Evolutionary conservation across 352 stramenopile species (phyloP).

Genomic region (Phytophthora rubi): DNA sequence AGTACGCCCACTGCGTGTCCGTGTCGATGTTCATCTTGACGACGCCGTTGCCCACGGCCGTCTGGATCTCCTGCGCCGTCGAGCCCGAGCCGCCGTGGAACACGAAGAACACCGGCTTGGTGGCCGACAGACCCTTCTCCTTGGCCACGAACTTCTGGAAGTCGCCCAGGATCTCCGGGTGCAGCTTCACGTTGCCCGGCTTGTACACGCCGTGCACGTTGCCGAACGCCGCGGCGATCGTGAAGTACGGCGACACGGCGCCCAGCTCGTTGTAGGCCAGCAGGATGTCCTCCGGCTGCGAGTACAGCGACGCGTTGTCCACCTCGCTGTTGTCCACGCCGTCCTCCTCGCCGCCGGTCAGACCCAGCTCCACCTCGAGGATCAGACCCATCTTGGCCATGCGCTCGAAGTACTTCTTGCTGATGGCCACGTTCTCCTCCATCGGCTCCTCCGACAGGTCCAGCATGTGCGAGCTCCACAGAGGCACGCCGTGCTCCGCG

Average conservation of each 20-base stretch:
- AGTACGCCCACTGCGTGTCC: conserved; percentile 99
- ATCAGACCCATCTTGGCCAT: conserved; percentile 97
- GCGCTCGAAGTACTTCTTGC: conserved; percentile 98
- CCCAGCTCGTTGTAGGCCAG: conserved; percentile 96
- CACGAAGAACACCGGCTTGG: conserved; percentile 98
- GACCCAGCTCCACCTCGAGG: conserved; percentile 98
- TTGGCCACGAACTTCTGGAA: conserved; percentile 92
- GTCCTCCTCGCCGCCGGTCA: conserved; percentile 98
- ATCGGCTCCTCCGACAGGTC: conserved; percentile 98
- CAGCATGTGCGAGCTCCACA: conserved; percentile 99
- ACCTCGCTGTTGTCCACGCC: conserved; percentile 98
- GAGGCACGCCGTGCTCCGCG: conserved; percentile 91
- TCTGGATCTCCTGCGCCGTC: conserved; percentile 96
- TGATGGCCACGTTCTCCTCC: conserved; percentile 98
- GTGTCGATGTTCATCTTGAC: conserved; percentile 99
- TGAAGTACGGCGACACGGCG: conserved; percentile 93
- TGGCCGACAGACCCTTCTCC: conserved; percentile 73
- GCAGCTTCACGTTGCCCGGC: conserved; percentile 98
- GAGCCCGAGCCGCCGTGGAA: conserved; percentile 99
- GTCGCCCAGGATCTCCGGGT: conserved; percentile 97
- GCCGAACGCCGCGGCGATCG: conserved; percentile 86
- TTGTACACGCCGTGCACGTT: conserved; percentile 97
- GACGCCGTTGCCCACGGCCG: conserved; percentile 96
- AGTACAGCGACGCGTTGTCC: conserved; percentile 93
- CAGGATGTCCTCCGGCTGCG: conserved; percentile 54